These are phyloP conservation scores for Colletotrichum gloeosporioides DNA, from an alignment of 2,329 filamentous ascomycete genomes.

Conservation along the genomic window DNA sequence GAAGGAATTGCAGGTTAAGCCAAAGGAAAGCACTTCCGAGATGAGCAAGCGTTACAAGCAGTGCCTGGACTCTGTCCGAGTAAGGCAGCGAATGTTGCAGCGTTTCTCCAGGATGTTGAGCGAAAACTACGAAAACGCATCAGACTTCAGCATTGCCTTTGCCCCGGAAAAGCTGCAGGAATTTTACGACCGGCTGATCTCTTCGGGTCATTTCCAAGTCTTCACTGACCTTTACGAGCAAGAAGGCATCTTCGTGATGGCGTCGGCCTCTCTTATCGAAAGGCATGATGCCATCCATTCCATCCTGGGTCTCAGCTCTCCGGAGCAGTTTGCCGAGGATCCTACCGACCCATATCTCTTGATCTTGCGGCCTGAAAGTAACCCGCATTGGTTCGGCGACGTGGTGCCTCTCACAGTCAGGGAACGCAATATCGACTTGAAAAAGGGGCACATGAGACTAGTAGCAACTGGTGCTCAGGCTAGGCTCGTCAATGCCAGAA, in stretches of 20 bases:
- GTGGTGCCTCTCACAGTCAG: conserved; percentile 74
- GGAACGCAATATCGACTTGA: conserved; percentile 83
- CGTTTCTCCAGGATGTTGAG: conserved; percentile 91
- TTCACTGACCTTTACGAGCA: conserved; percentile 73
- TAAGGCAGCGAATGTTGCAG: conserved; percentile 94
- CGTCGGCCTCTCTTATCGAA: conserved; percentile 78
- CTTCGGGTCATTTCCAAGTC: conserved; percentile 87
- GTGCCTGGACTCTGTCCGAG: conserved; percentile 92
- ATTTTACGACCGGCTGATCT: conserved; percentile 80
- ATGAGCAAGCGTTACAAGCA: conserved; percentile 98
- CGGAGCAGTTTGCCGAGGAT: conserved; percentile 69
- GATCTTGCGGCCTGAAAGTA: conserved; percentile 81
- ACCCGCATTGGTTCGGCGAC: conserved; percentile 81
- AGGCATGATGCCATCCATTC: conserved; percentile 83
- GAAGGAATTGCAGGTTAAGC: conserved; percentile 82
- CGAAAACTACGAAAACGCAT: conserved; percentile 94
- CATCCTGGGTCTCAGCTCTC: conserved; percentile 75
- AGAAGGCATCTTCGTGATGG: conserved; percentile 82
- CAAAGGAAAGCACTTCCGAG: conserved; percentile 82
- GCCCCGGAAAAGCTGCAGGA: conserved; percentile 71
- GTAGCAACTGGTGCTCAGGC: conserved; percentile 87
- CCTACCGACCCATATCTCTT: conserved; percentile 83
- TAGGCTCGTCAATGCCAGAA: conserved; percentile 79
- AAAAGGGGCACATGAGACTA: conserved; percentile 83
- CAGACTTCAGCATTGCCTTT: conserved; percentile 88